Evolutionary conservation across 2,329 filamentous ascomycete species (phyloP), one percentile per base, ranked within the genome.

Genomic region (Hypomyces rosellus): DNA sequence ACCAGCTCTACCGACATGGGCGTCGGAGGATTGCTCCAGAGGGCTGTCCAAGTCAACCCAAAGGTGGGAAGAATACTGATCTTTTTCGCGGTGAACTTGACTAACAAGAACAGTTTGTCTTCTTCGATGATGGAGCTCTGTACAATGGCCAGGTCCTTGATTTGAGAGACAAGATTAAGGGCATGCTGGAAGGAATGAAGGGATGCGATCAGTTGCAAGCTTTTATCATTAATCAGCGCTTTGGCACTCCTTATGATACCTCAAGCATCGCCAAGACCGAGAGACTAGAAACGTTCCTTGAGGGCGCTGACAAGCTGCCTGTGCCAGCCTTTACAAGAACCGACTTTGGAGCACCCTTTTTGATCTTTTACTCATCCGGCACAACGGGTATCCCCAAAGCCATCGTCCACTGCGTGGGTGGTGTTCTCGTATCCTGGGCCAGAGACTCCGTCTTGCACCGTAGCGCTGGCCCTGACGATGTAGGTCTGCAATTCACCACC

Each of bases 301-400:
- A 57, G 4, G 63, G 59, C 33, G 57, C 59, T 1, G 46, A 55
- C 8, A 46, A 60, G 0, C 49, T 50, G 3, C 63, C 69, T 1
- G 25, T 30, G 9, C 75, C 77, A 0, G 68, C 72, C 2, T 84
- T 89, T 52, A 75, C 77, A 37, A 75, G 82, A 37, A 70, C 88
- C 5, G 75, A 68, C 1, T 93, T 91, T 63, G 74, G 83, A 25
- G 86, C 92, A 55, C 88, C 89, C 0, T 85, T 88, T 66, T 69
- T 92, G 34, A 78, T 95, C 34, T 87, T 85, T 52, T 95, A 89
- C 55, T 87, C 85, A 0, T 88, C 84, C 1, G 89, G 89, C 2
- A 95, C 89, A 6, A 95, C 89, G 0, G 89, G 89, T 4, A 81
- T 80, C 16, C 89, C 89, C 12, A 95, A 95, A 62, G 90, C 88